Base-by-base conservation (phyloP, 768 basidiomycete species). In the Trametes cingulata region DNA sequence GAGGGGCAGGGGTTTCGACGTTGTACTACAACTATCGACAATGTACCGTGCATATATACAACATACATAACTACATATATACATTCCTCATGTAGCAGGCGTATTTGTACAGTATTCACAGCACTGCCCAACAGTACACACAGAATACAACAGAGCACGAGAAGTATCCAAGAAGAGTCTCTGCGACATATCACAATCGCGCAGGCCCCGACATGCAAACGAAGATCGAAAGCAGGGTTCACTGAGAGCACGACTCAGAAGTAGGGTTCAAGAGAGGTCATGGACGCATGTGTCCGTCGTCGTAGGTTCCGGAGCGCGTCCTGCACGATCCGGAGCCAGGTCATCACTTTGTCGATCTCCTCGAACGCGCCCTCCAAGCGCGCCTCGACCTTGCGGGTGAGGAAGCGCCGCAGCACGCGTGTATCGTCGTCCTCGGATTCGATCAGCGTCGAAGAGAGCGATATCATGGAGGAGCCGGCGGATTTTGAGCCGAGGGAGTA, bases 341-440 rank as follows among this genome's bases (percentile, higher is more conserved):
- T 73, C 20, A 75, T 76, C 35, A 79, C 78, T 62, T 79, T 82
- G 60, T 90, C 86, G 42, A 89, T 76, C 67, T 89, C 85, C 42
- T 85, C 85, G 65, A 82, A 80, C 2, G 85, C 83, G 6, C 82
- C 83, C 15, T 76, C 75, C 52, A 82, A 64, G 46, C 81, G 74
- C 58, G 83, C 80, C 39, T 86, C 83, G 54, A 91, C 81, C 73
- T 89, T 90, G 46, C 85, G 81, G 40, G 84, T 71, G 20, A 90
- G 66, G n/a, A 91, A 70, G 17, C 86, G 78, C 14, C 87, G 85
- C 36, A 89, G 75, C 25, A 79, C 77, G 36, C 82, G 80, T 12
- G 78, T 80, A 60, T 90, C 90, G 48, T 89, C 88, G 42, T 87
- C 83, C 56, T 87, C 87, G 62, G 85, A 85, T 47, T 82, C 82